Percentiles rank a stretch among this genome's conserved stretches.
These are phyloP conservation scores for Kwoniella sp. DNA, from an alignment of 768 basidiomycete genomes.

Conservation along the genomic window DNA sequence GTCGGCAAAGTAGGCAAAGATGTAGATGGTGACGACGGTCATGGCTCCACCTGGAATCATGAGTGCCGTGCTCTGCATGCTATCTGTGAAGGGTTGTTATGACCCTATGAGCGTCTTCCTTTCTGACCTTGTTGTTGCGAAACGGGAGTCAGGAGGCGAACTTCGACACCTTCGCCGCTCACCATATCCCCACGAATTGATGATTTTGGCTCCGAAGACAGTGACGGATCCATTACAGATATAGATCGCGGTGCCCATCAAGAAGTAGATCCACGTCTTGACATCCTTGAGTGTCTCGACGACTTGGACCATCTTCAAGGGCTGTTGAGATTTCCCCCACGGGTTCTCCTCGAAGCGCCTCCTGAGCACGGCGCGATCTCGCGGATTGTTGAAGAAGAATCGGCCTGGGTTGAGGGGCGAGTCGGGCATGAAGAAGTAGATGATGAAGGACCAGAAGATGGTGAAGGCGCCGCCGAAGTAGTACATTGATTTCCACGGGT, in stretches of 20 bases:
- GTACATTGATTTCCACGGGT: slow-evolving; percentile 55
- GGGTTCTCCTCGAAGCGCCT: slow-evolving; percentile 40
- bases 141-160: no score
- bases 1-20: slow-evolving; percentile 50
- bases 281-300: slow-evolving; percentile 52
- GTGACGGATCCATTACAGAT: slow-evolving; percentile 50
- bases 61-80: slow-evolving; percentile 30
- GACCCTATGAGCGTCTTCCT: background rate
- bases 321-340: slow-evolving; percentile 35
- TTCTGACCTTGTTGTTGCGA: slow-evolving; percentile 21
- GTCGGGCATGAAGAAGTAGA: slow-evolving; percentile 53
- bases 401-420: slow-evolving; percentile 46
- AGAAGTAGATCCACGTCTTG: slow-evolving; percentile 54
- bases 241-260: slow-evolving; percentile 54
- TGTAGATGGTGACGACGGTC: slow-evolving; percentile 52
- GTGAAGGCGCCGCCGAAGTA: slow-evolving; percentile 55
- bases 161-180: background rate
- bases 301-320: slow-evolving; percentile 46
- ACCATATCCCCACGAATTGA: slow-evolving; percentile 54
- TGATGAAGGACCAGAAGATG: slow-evolving; percentile 49
- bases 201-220: slow-evolving; percentile 57
- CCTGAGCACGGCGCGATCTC: slow-evolving; percentile 40
- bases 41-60: slow-evolving; percentile 55
- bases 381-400: slow-evolving; percentile 39
- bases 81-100: background rate